phyloP scores from a whole-genome alignment of 768 basidiomycete species.

The Agrocybe praecox region DNA sequence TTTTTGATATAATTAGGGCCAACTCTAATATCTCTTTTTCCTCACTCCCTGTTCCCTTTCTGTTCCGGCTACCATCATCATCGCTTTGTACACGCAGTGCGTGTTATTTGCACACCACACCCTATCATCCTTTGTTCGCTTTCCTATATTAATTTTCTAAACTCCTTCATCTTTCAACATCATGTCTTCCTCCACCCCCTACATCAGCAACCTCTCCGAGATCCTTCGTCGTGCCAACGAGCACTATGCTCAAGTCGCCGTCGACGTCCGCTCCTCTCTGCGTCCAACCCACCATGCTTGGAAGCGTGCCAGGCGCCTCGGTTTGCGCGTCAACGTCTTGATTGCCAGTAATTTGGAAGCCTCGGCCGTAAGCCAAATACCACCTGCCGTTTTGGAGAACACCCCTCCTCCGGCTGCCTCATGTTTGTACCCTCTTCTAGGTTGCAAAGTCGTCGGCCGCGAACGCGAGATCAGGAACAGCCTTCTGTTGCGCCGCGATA shows the following conservation, averaged over 20 bases:
- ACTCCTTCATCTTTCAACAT: not conserved
- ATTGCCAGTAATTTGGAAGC: constrained; percentile 42
- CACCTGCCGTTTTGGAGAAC: constrained; percentile 17
- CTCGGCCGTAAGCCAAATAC: constrained; percentile 38
- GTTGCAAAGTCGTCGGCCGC: not conserved
- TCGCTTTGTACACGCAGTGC: constrained; percentile 33
- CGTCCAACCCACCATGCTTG: constrained; percentile 49
- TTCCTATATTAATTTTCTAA: constrained; percentile 1
- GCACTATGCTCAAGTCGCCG: constrained; percentile 40
- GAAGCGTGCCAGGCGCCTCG: constrained; percentile 43
- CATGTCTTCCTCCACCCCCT: constrained; percentile 20
- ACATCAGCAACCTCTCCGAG: constrained; percentile 35
- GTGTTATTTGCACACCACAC: constrained; percentile 26
- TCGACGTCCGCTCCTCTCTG: constrained; percentile 33
- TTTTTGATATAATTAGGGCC: constrained; percentile 19
- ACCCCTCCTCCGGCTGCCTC: constrained; percentile 3
- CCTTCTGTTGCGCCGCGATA: constrained; percentile 23
- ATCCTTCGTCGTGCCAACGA: constrained; percentile 47
- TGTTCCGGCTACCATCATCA: constrained; percentile 9
- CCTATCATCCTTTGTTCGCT: not conserved
- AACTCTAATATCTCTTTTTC: not conserved
- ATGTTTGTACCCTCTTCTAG: not conserved
- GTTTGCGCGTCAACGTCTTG: constrained; percentile 45
- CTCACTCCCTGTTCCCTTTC: constrained; percentile 7
- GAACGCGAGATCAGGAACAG: constrained; percentile 6